Conservation (phyloP, 345 rosid genomes). For the Hirschfeldia incana region DNA sequence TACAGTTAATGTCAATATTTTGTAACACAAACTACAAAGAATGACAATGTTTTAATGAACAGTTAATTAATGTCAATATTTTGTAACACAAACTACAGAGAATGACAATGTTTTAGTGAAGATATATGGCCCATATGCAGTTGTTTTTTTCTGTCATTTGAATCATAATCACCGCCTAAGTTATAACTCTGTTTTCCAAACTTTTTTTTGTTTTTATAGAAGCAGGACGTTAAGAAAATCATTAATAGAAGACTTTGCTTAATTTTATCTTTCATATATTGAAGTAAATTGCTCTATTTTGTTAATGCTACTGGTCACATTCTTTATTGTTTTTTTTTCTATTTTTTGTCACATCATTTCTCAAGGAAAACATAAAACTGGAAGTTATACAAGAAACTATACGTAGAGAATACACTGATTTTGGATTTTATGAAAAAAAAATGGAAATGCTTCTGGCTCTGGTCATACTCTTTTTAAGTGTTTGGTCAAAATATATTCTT, state of each 20-base stretch:
- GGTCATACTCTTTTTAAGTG: neutral
- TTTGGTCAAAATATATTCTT: neutral
- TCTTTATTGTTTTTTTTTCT: neutral
- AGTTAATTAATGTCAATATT: too few species aligned
- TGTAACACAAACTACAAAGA: too few species aligned
- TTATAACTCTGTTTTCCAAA: neutral
- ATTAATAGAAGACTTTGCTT: neutral
- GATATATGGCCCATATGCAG: neutral
- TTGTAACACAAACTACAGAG: neutral
- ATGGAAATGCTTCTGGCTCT: neutral
- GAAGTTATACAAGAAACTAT: neutral
- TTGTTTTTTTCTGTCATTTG: neutral
- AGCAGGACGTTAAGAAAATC: neutral
- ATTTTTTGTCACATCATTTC: neutral
- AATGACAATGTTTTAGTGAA: neutral
- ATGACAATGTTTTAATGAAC: too few species aligned
- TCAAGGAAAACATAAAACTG: neutral
- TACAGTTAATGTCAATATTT: too few species aligned
- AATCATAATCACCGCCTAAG: neutral
- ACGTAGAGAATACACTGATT: too few species aligned
- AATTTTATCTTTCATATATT: neutral
- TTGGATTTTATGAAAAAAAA: too few species aligned
- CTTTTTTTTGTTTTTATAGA: neutral
- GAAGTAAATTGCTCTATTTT: neutral
- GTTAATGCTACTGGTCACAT: neutral